These are phyloP conservation scores for Penicillium sp. DNA, from an alignment of 2,329 filamentous ascomycete genomes.

Conservation along the genomic window DNA sequence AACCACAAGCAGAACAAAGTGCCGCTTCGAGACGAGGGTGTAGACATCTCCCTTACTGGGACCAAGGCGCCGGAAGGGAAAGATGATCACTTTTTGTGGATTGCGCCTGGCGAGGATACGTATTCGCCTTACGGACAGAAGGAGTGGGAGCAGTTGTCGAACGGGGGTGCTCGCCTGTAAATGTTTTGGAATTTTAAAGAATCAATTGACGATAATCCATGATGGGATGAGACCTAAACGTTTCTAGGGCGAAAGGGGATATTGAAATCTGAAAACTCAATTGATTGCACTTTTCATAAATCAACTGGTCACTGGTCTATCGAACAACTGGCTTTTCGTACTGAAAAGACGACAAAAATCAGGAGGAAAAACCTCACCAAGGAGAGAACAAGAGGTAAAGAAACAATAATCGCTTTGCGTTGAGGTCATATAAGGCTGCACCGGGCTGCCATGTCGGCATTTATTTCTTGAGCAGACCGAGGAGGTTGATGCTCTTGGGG, in stretches of 20 bases:
- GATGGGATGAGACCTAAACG: too few relatives aligned
- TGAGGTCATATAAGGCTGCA: conserved; percentile 1
- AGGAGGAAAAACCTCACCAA: not conserved
- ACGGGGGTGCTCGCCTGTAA: conserved; percentile 50
- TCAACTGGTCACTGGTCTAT: not conserved
- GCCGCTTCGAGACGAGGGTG: conserved; percentile 66
- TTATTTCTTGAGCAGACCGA: conserved; percentile 70
- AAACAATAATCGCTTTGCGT: conserved; percentile 2
- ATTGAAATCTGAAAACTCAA: not conserved
- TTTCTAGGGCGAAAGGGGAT: too few relatives aligned
- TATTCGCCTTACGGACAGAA: conserved; percentile 61
- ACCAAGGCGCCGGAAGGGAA: conserved; percentile 46
- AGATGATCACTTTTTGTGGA: conserved; percentile 54
- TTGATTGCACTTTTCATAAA: not conserved
- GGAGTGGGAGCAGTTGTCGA: conserved; percentile 59
- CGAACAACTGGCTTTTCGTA: not conserved
- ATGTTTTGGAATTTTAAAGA: not conserved
- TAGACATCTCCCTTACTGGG: conserved; percentile 56
- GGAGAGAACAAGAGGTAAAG: not conserved
- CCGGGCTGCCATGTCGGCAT: not conserved
- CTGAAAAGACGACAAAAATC: not conserved
- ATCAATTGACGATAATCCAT: too few relatives aligned
- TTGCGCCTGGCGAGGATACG: conserved; percentile 48
- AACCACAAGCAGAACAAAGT: conserved; percentile 83
- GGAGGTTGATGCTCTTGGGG: conserved; percentile 94